A percentile compares a stretch with the other conserved stretches of the same genome.
Evolutionary conservation across 78 protist species (phyloP).

Genomic region (Anaeramoeba flamelloides): DNA sequence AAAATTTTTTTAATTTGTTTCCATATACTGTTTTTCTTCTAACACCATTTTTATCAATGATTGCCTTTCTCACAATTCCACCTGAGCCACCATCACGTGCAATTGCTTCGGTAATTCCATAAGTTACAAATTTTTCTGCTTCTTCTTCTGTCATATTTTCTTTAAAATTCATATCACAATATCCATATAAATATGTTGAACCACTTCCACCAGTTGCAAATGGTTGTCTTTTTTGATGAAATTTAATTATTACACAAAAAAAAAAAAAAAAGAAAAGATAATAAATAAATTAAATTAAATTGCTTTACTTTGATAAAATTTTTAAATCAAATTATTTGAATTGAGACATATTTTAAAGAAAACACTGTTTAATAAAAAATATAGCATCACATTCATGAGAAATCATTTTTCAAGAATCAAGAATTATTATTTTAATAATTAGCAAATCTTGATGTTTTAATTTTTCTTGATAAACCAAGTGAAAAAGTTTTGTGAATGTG

Average conservation of each 20-base stretch:
- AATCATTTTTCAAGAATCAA: no score
- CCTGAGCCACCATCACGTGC: constrained; percentile 93
- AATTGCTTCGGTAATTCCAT: constrained; percentile 72
- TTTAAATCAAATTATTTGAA: no score
- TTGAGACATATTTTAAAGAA: no score
- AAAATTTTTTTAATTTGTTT: no score
- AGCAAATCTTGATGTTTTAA: no score
- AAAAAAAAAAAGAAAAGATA: background rate
- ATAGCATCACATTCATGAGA: no score
- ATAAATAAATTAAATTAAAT: background rate
- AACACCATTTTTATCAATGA: constrained; percentile 52
- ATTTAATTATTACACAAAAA: background rate
- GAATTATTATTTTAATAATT: no score
- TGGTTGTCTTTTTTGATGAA: background rate
- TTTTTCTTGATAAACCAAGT: no score
- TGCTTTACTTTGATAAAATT: no score
- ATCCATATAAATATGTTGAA: constrained; percentile 77
- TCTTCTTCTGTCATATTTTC: constrained; percentile 70
- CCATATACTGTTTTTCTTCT: no score
- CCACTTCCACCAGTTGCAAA: constrained; percentile 52
- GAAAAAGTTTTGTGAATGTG: no score
- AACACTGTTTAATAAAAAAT: no score
- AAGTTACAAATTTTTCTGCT: constrained; percentile 53
- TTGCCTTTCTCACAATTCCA: constrained; percentile 72
- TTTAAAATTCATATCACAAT: constrained; percentile 65